Evolutionary conservation across 345 rosid genomes (phyloP), one percentile per base, ranked within the genome.

Genomic region (Salix caprea): DNA sequence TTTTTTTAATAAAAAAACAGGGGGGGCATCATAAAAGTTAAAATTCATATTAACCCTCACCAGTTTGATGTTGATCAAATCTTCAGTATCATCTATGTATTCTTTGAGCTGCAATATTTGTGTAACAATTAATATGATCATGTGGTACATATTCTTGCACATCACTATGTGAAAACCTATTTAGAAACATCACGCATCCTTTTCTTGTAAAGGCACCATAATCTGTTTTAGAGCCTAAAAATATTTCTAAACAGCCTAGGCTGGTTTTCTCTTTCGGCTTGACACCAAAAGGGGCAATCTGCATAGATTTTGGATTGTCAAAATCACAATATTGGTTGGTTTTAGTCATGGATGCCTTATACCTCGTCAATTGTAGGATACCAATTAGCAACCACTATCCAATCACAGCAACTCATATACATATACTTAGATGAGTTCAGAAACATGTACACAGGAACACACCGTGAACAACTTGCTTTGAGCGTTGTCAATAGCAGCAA

Each of bases 31-130:
- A 15, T 9, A 34, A 61, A 52, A 52, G 14, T 44, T 7, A 58
- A 8, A 9, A 52, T 5, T 42, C 21, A 76, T 24, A 62, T 46
- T 40, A 65, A 61, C 50, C 21, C 80, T 82, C 80, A 93, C 99
- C 91, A 96, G 85, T 83, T 95, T 95, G 48, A 95, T 91, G 86
- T 93, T 95, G 89, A 95, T 95, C 69, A 95, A 79, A 86, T 91
- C 99, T 86, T 95, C 98, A 11, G 97, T 95, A 81, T 95, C 99
- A 82, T 95, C 99, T 54, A 93, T 93, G 79, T 95, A 95, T 79
- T 93, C 99, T 81, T 95, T 95, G 36, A 93, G 92, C 97, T 93
- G 89, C 91, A 88, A 50, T 70, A 77, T 69, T 65, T 72, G 81
- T 50, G 67, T 66, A 73, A 60, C 32, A 71, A 67, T 40, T 44